Evolutionary conservation across 169 alveolate genomes (phyloP).

Genomic region (Eimeria necatrix): DNA sequence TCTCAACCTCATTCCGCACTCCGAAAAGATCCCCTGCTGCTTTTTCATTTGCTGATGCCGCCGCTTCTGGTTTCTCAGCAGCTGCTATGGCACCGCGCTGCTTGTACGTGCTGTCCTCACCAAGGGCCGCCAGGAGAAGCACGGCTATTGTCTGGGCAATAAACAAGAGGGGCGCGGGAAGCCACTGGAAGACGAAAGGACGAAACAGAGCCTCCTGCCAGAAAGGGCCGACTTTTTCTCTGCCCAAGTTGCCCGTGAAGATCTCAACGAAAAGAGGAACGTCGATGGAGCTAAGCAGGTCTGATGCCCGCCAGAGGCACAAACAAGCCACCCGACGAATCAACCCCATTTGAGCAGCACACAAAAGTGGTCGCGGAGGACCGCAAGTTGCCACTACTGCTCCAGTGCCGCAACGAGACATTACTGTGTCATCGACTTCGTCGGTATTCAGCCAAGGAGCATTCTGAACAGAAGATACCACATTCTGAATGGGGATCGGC

Average conservation of each 20-base stretch:
- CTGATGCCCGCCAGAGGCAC: constrained; percentile 29
- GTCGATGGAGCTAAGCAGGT: background rate
- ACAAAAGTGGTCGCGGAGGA: background rate
- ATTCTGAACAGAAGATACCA: background rate
- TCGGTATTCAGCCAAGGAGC: constrained; percentile 41
- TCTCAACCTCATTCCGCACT: background rate
- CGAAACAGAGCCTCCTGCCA: constrained; percentile 34
- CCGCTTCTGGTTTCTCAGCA: background rate
- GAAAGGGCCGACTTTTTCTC: background rate
- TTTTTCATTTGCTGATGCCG: background rate
- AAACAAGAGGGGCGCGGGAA: constrained; percentile 39
- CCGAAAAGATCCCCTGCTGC: background rate
- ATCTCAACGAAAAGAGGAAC: background rate
- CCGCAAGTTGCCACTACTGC: background rate
- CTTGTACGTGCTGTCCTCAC: background rate
- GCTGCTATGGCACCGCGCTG: background rate
- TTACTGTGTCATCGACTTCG: background rate
- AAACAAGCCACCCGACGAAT: constrained; percentile 13
- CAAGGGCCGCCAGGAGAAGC: background rate
- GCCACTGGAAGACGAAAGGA: background rate
- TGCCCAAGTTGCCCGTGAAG: background rate
- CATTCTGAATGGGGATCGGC: no score
- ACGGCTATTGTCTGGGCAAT: constrained; percentile 9
- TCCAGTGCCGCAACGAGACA: background rate
- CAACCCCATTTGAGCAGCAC: background rate